These are phyloP conservation scores for Plasmopara halstedii DNA, from an alignment of 352 stramenopile species.

Conservation along the genomic window DNA sequence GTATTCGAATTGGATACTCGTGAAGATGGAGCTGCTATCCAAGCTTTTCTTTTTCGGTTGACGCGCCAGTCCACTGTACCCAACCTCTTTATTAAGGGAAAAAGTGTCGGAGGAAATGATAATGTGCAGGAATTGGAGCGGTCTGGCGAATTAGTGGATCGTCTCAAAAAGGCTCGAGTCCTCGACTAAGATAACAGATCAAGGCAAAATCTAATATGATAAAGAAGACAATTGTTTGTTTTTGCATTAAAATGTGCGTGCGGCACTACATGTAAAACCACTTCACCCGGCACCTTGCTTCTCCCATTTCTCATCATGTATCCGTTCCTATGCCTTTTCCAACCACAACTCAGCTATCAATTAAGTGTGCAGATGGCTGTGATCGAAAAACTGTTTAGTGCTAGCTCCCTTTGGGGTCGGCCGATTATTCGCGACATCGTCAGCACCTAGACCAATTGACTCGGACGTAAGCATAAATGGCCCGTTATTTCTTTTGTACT, in stretches of 20 bases:
- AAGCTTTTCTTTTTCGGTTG: conserved; percentile 86
- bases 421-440: conserved; percentile 54
- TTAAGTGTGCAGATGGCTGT: conserved; percentile 59
- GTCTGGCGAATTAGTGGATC: conserved; percentile 85
- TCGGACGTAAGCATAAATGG: conserved; percentile 77
- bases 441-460: conserved; percentile 46
- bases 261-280: background rate
- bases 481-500: conserved; percentile 73
- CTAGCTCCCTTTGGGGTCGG: conserved; percentile 64
- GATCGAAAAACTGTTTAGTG: conserved; percentile 81
- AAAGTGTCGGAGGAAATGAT: conserved; percentile 94
- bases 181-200: conserved; percentile 27
- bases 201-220: background rate
- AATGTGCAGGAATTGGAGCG: conserved; percentile 83
- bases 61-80: conserved; percentile 94
- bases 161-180: conserved; percentile 68
- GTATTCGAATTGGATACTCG: conserved; percentile 78
- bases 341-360: background rate
- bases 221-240: background rate
- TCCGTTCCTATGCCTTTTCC: background rate
- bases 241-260: background rate
- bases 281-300: background rate
- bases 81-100: conserved; percentile 96
- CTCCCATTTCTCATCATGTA: background rate
- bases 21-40: conserved; percentile 86